phyloP scores from a whole-genome alignment of 192 early-diverging fungal species.

The Chytriomyces confervae region DNA sequence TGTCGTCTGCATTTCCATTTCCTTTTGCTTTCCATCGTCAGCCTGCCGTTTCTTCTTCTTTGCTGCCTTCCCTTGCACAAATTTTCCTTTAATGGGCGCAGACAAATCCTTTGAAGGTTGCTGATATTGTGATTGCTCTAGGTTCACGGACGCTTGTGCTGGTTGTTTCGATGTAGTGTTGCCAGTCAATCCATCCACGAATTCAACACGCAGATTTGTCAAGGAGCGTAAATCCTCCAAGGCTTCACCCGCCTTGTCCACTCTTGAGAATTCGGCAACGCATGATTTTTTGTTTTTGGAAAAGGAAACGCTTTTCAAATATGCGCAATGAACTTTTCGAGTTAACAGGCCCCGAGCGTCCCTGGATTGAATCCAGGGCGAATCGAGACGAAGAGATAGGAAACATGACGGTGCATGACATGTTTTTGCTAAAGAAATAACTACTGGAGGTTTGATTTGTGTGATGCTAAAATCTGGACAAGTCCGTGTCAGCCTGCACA shows the following conservation, averaged over 20 bases:
- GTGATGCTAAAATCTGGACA: conserved; percentile 3
- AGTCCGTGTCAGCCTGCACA: background rate
- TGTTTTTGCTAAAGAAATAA: background rate
- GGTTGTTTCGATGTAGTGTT: background rate
- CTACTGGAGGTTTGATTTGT: background rate
- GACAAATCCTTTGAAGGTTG: too few species aligned
- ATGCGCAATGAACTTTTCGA: background rate
- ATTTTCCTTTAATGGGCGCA: too few species aligned
- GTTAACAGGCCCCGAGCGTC: conserved; percentile 15
- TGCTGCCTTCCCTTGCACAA: too few species aligned
- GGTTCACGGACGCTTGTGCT: background rate
- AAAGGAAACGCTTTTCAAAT: background rate
- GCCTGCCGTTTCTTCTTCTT: too few species aligned
- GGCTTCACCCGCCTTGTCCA: background rate
- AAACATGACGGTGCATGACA: conserved; percentile 1
- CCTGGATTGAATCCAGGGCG: background rate
- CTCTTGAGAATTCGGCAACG: conserved; percentile 11
- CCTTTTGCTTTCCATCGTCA: too few species aligned
- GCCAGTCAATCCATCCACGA: background rate
- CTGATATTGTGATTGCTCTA: too few species aligned
- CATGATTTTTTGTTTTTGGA: background rate
- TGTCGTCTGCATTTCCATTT: too few species aligned
- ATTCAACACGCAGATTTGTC: conserved; percentile 14
- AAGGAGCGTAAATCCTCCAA: background rate
- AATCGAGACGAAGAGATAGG: conserved; percentile 6